phyloP scores from a whole-genome alignment of 1,284 basidiomycete species.

The Volvariella volvacea region DNA sequence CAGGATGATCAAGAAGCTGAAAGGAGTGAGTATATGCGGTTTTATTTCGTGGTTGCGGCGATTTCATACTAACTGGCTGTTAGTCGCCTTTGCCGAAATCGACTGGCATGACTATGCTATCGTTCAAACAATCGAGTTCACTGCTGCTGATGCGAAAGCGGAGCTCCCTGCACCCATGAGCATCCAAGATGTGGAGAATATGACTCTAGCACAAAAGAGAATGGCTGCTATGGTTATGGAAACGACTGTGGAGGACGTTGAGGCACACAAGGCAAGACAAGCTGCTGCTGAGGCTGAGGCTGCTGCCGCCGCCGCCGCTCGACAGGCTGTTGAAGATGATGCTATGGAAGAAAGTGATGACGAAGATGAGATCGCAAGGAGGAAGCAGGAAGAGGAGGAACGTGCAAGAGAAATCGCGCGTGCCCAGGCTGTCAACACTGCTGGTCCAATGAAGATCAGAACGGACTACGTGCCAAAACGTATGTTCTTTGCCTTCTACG shows the following conservation, averaged over 20 bases:
- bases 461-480: constrained; percentile 95
- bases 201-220: constrained; percentile 95
- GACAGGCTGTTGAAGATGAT: constrained; percentile 47
- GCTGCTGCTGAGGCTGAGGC: constrained; percentile 77
- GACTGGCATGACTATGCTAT: constrained; percentile 99
- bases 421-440: constrained; percentile 61
- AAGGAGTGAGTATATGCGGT: constrained; percentile 47
- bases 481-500: constrained; percentile 34
- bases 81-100: constrained; percentile 91
- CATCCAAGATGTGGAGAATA: constrained; percentile 90
- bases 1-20: constrained; percentile 90
- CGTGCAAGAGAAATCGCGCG: constrained; percentile 70
- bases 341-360: constrained; percentile 75
- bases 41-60: constrained; percentile 1
- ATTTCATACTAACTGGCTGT: constrained; percentile 7
- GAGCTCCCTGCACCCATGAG: constrained; percentile 95
- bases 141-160: constrained; percentile 83
- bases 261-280: constrained; percentile 71
- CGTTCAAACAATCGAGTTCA: constrained; percentile 98
- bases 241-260: constrained; percentile 78
- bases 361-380: constrained; percentile 62
- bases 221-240: constrained; percentile 99
- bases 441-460: constrained; percentile 91
- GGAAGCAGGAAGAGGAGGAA: constrained; percentile 71
- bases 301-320: constrained; percentile 55